Conservation (phyloP, 768 basidiomycete genomes). For the Cyclocybe cylindracea region DNA sequence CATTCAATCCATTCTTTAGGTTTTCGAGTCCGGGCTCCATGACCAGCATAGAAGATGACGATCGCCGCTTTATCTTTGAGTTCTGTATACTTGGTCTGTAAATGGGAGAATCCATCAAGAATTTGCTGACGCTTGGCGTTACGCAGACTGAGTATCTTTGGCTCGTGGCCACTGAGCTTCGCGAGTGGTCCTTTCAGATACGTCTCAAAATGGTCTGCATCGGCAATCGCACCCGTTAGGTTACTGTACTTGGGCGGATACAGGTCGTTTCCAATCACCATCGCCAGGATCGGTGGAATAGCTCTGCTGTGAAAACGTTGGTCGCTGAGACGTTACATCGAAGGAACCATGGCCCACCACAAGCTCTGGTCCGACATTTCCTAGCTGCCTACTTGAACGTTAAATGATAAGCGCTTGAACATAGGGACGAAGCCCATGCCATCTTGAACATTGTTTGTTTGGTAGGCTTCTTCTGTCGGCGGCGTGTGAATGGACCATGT, state of each 20-base stretch:
- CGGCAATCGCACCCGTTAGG: constrained; percentile 6
- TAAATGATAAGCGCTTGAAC: too few relatives aligned
- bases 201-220: constrained; percentile 1
- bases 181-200: constrained; percentile 1
- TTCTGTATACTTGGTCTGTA: constrained; percentile 3
- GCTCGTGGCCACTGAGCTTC: constrained; percentile 1
- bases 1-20: neutral
- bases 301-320: neutral
- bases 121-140: constrained; percentile 11
- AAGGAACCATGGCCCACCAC: too few relatives aligned
- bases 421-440: too few relatives aligned
- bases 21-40: constrained; percentile 3
- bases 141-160: neutral
- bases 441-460: too few relatives aligned
- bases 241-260: neutral
- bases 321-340: too few relatives aligned
- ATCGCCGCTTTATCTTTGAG: constrained; percentile 5
- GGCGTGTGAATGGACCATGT: too few relatives aligned
- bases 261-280: constrained; percentile 11
- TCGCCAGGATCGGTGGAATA: neutral
- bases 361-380: too few relatives aligned
- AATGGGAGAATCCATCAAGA: constrained; percentile 4
- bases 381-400: too few relatives aligned
- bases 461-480: too few relatives aligned
- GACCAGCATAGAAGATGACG: constrained; percentile 13